Evolutionary conservation across 495 filamentous ascomycete species (phyloP).

Genomic region (Penicillium robsamsonii): DNA sequence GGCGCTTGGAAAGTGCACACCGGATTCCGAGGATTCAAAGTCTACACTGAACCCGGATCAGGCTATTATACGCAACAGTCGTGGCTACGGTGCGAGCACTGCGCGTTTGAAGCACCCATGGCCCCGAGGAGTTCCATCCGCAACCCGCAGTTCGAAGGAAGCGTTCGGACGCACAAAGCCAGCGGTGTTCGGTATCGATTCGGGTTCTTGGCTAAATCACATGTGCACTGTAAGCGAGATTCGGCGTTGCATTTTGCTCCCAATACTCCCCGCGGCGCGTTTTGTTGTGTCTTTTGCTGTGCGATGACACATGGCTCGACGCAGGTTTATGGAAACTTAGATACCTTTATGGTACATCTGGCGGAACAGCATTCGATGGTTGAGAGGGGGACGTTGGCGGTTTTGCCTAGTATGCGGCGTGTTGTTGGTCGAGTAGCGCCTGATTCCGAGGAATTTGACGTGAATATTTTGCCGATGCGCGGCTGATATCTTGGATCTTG

Average conservation of each 20-base stretch:
- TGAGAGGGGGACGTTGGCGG: slow-evolving; percentile 7
- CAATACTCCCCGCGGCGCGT: slow-evolving; percentile 20
- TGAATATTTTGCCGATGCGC: slow-evolving; percentile 30
- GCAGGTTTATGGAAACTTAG: slow-evolving; percentile 36
- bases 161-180: slow-evolving; percentile 24
- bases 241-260: slow-evolving; percentile 11
- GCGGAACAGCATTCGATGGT: slow-evolving; percentile 24
- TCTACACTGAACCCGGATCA: slow-evolving; percentile 34
- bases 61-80: slow-evolving; percentile 32
- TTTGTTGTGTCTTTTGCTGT: slow-evolving; percentile 50
- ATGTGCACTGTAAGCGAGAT: slow-evolving; percentile 33
- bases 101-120: slow-evolving; percentile 43
- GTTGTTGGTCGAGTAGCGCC: slow-evolving; percentile 32
- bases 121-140: not conserved
- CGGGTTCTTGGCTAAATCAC: slow-evolving; percentile 51
- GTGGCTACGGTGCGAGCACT: slow-evolving; percentile 43
- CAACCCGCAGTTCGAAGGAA: slow-evolving; percentile 25
- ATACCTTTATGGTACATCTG: slow-evolving; percentile 47
- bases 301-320: slow-evolving; percentile 33
- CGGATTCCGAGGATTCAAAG: slow-evolving; percentile 36
- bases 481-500: not conserved
- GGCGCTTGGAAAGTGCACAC: slow-evolving; percentile 48
- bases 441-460: slow-evolving; percentile 39
- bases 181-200: slow-evolving; percentile 47
- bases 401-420: slow-evolving; percentile 33